phyloP scores from a whole-genome alignment of 345 rosid genomes.

The Euphorbia lathyris region DNA sequence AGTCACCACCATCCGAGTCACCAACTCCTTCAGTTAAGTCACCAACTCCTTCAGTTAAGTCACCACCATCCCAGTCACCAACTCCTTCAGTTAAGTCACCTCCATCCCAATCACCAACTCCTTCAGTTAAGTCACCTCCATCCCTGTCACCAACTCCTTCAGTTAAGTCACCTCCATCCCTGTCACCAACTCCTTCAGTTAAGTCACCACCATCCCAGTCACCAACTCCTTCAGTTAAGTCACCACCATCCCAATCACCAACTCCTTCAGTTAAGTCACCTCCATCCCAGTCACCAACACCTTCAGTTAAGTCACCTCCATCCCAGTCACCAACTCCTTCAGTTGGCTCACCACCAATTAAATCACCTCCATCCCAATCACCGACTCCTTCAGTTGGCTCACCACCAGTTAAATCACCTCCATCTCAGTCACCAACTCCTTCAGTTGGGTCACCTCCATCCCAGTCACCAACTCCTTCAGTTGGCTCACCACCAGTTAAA shows the following conservation, averaged over 20 bases:
- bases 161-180: background rate
- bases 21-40: background rate
- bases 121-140: background rate
- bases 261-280: slow-evolving; percentile 20
- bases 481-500: slow-evolving; percentile 10
- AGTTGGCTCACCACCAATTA: slow-evolving; percentile 7
- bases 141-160: background rate
- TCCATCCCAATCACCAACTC: background rate
- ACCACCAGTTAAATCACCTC: slow-evolving; percentile 1
- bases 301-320: background rate
- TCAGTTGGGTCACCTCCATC: background rate
- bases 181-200: background rate
- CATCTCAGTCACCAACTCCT: slow-evolving; percentile 6
- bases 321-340: background rate
- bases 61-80: background rate
- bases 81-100: background rate
- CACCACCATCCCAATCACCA: slow-evolving; percentile 16
- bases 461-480: background rate
- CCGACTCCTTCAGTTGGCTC: background rate
- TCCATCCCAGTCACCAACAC: background rate
- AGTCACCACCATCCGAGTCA: background rate
- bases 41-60: background rate
- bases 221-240: slow-evolving; percentile 18
- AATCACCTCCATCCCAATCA: background rate
- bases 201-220: slow-evolving; percentile 7